Base-by-base conservation (phyloP, 2,329 filamentous ascomycete genomes). In the Didymella pomorum region DNA sequence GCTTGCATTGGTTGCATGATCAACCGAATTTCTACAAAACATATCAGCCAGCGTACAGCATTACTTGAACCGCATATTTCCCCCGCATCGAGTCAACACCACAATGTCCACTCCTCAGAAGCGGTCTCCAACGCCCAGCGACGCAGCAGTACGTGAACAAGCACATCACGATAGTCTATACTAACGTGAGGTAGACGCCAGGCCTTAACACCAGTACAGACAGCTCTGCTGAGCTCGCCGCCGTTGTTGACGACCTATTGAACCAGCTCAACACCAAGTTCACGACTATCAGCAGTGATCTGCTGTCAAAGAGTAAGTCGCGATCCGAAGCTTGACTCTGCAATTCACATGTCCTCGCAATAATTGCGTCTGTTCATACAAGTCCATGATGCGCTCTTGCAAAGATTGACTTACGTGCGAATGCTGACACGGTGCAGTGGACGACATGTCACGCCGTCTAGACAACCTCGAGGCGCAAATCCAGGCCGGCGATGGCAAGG, bases 231-330 rank as follows among this genome's bases (percentile, higher is more conserved):
- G 89, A 94, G 72, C 84, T 96, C 56, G 88, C 88, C 2, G 87
- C 86, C 4, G 91, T 93, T 1, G 89, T 97, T 1, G 93, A 97
- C 68, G 92, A 97, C 39, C 84, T 97, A 2, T 81, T 97, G 4
- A 92, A 93, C 73, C 89, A 92, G 44, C 80, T 97, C 0, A 91
- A 91, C 50, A 89, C 87, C 76, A 96, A 96, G 76, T 97, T 97
- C 76, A 88, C 90, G 20, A 87, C 86, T 12, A 88, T 97, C 5
- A 96, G 92, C 9, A 89, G 87, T 59, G 93, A 97, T 78, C 89
- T 97, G 58, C 92, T 96, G 69, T 86, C 89, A 35, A 97, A 96
- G 79, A 91, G 93, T 96, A 78, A 75, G 88, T 57, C 37, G 1
- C 31, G 2, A 21, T 9, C 7, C 23, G n/a, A n/a, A n/a, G n/a